Percentiles rank a stretch among this genome's conserved stretches.
phyloP scores from a whole-genome alignment of 192 early-diverging fungal species.

The Coemansia sp. region DNA sequence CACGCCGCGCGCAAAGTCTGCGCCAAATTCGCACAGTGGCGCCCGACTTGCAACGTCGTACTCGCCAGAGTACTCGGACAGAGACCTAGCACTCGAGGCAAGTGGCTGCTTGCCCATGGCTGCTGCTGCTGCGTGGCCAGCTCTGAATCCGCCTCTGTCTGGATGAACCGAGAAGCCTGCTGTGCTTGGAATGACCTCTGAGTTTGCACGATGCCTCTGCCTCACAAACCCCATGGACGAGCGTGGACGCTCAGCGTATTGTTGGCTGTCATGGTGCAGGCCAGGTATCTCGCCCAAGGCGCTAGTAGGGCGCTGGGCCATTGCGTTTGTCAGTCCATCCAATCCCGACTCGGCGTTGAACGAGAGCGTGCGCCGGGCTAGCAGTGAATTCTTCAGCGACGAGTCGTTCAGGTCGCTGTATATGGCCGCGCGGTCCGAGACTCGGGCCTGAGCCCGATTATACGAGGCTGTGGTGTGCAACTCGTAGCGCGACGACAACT shows the following conservation, averaged over 20 bases:
- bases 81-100: not conserved
- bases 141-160: not conserved
- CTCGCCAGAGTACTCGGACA: not conserved
- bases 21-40: constrained; percentile 12
- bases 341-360: constrained; percentile 6
- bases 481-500: constrained; percentile 16
- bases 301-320: constrained; percentile 10
- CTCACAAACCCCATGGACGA: constrained; percentile 24
- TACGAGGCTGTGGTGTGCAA: constrained; percentile 20
- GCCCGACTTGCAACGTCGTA: not conserved
- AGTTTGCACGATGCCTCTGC: not conserved
- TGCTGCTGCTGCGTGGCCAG: not conserved
- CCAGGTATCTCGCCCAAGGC: constrained; percentile 3
- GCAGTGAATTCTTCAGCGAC: not conserved
- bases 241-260: constrained; percentile 12
- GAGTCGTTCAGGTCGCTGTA: constrained; percentile 7
- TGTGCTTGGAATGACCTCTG: not conserved
- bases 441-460: constrained; percentile 11
- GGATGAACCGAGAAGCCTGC: not conserved
- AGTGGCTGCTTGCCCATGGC: not conserved
- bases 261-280: not conserved
- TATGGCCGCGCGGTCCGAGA: constrained; percentile 17
- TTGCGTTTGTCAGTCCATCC: not conserved
- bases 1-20: constrained; percentile 11
- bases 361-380: constrained; percentile 13